Evolutionary conservation across 2,329 filamentous ascomycete species (phyloP).

Genomic region (Neopestalotiopsis sp.): DNA sequence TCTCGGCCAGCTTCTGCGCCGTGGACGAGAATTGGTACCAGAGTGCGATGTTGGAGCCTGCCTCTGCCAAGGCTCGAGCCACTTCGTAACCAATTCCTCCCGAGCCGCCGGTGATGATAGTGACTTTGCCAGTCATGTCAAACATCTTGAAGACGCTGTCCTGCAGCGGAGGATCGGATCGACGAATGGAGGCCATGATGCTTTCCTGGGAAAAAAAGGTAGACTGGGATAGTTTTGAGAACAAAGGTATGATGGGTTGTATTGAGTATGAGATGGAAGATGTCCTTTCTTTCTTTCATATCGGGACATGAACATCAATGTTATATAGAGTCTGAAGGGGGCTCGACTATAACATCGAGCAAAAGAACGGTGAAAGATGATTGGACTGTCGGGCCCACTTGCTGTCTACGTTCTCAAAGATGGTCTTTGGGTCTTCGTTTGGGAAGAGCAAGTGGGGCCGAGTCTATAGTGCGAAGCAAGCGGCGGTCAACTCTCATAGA

Average conservation of each 20-base stretch:
- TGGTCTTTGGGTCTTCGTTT: background rate
- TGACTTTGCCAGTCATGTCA: conserved; percentile 35
- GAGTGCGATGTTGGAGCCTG: conserved; percentile 34
- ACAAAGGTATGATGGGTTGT: background rate
- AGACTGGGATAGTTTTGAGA: background rate
- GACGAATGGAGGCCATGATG: conserved; percentile 16
- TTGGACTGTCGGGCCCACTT: background rate
- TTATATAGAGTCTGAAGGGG: background rate
- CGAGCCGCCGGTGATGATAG: conserved; percentile 43
- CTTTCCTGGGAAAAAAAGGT: background rate
- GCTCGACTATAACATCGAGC: background rate
- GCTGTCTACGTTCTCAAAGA: background rate
- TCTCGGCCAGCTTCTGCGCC: conserved; percentile 22
- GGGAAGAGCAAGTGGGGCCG: background rate
- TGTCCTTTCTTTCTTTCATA: background rate
- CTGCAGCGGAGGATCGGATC: conserved; percentile 25
- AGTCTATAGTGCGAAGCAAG: background rate
- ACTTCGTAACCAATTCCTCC: conserved; percentile 43
- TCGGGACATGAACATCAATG: background rate
- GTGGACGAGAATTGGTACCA: conserved; percentile 27
- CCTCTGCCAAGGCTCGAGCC: conserved; percentile 39
- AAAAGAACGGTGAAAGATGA: background rate
- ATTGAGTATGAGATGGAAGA: background rate
- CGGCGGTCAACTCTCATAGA: background rate
- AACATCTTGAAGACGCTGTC: conserved; percentile 33